phyloP scores from a whole-genome alignment of 345 rosid species.

The Orychophragmus violaceus region DNA sequence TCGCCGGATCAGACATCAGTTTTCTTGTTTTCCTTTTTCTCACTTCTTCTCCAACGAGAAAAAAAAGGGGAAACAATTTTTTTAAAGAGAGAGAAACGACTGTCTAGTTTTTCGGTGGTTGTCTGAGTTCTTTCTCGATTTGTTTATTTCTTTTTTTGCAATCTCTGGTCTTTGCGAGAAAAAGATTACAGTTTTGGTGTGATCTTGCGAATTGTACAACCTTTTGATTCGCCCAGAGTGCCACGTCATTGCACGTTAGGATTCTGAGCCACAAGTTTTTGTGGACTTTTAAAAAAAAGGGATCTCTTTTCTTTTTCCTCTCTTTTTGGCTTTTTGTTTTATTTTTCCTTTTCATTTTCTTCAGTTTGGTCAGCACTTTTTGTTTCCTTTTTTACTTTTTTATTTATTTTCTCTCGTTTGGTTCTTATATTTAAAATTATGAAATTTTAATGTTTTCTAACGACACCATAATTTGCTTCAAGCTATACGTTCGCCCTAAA shows the following conservation, averaged over 20 bases:
- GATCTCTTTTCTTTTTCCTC: conserved; percentile 7
- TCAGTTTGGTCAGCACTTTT: conserved; percentile 38
- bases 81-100: conserved; percentile 30
- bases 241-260: conserved; percentile 46
- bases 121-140: conserved; percentile 2
- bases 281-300: conserved; percentile 38
- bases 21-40: no score
- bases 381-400: not conserved
- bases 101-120: conserved; percentile 25
- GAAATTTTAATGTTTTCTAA: not conserved
- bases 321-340: conserved; percentile 13
- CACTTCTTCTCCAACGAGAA: no score
- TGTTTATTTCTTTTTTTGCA: conserved; percentile 1
- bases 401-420: not conserved
- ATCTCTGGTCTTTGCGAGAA: conserved; percentile 1
- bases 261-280: conserved; percentile 73
- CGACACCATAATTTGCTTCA: not conserved
- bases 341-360: conserved; percentile 10
- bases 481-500: no score
- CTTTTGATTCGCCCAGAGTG: conserved; percentile 47
- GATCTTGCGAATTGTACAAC: conserved; percentile 29
- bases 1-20: conserved; percentile 79
- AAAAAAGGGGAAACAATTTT: no score
- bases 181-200: conserved; percentile 22
- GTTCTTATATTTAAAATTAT: not conserved